Evolutionary conservation across 345 rosid genomes (phyloP).

Genomic region (Linum usitatissimum): DNA sequence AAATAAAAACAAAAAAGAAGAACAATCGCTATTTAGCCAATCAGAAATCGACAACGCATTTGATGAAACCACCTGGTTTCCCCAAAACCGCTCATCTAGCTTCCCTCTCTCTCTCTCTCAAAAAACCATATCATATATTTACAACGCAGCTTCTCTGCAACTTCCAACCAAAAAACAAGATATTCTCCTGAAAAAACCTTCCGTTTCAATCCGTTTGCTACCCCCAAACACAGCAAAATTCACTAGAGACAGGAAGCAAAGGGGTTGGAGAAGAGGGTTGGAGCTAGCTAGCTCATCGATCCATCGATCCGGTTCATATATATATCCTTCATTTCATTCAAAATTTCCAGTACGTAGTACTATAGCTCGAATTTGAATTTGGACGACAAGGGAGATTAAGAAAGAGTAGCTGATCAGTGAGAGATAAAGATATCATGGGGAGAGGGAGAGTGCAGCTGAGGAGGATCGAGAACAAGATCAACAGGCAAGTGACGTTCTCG

Average conservation of each 20-base stretch:
- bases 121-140: not conserved
- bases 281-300: not conserved
- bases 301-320: not conserved
- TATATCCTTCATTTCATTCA: too few relatives aligned
- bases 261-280: not conserved
- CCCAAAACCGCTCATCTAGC: constrained; percentile 1
- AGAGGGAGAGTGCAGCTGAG: constrained; percentile 40
- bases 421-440: too few relatives aligned
- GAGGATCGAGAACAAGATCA: constrained; percentile 36
- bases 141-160: not conserved
- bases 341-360: too few relatives aligned
- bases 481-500: constrained; percentile 36
- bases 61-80: constrained; percentile 21
- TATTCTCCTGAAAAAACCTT: not conserved
- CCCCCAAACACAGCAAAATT: not conserved
- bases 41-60: constrained; percentile 22
- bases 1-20: not conserved
- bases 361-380: too few relatives aligned
- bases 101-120: not conserved
- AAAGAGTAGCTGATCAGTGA: not conserved
- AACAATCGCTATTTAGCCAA: constrained; percentile 10
- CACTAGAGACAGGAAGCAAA: not conserved
- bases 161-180: not conserved
- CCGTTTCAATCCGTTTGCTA: not conserved
- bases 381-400: not conserved